phyloP scores from a whole-genome alignment of 2,329 filamentous ascomycete species.

The Fusarium musae region DNA sequence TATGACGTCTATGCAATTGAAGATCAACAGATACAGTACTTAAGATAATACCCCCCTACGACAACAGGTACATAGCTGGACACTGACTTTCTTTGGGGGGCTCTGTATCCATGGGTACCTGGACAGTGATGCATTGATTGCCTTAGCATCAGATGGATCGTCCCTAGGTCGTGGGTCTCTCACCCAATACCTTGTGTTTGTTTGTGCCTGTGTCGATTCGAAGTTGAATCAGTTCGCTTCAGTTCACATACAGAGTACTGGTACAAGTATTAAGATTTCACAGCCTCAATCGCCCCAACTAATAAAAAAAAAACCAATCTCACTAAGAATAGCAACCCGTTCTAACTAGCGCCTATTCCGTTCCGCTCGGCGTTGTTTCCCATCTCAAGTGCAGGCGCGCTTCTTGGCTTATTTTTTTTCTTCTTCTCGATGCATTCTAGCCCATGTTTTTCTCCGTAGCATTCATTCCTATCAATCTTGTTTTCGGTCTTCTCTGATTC shows the following conservation, averaged over 20 bases:
- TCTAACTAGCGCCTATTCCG: conserved; percentile 30
- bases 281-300: conserved; percentile 43
- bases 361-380: conserved; percentile 32
- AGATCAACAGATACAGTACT: background rate
- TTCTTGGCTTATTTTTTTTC: conserved; percentile 13
- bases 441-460: background rate
- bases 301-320: conserved; percentile 20
- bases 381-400: conserved; percentile 40
- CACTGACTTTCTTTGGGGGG: background rate
- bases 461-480: conserved; percentile 13
- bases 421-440: conserved; percentile 33
- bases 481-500: background rate
- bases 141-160: conserved; percentile 41
- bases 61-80: background rate
- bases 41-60: background rate
- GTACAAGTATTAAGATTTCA: conserved; percentile 15
- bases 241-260: background rate
- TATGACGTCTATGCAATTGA: background rate
- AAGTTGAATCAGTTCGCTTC: conserved; percentile 2
- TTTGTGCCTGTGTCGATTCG: conserved; percentile 4
- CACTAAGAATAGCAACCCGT: conserved; percentile 42
- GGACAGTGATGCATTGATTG: background rate
- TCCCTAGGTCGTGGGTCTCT: conserved; percentile 38
- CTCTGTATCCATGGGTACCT: background rate
- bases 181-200: background rate